phyloP scores from a whole-genome alignment of 148 eudicot genomes.

The Rhododendron ferrugineum region DNA sequence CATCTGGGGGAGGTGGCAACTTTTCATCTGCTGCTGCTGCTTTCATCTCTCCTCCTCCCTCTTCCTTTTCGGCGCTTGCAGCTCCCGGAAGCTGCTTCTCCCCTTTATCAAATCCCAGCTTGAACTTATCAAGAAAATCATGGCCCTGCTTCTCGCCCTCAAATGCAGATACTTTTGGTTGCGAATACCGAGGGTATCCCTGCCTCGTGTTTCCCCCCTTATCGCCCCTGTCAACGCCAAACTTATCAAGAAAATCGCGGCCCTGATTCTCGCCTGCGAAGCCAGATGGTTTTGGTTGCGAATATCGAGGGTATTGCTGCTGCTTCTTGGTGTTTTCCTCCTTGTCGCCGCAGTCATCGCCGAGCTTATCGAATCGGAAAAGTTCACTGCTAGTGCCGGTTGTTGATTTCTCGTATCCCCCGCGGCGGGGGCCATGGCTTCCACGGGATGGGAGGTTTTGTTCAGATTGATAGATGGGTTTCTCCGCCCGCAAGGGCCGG shows the following conservation, averaged over 20 bases:
- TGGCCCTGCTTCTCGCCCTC: constrained; percentile 17
- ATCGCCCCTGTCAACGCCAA: constrained; percentile 15
- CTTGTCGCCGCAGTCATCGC: constrained; percentile 6
- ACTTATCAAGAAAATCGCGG: constrained; percentile 40
- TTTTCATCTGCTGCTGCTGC: constrained; percentile 2
- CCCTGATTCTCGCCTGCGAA: constrained; percentile 17
- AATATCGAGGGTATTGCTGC: background rate
- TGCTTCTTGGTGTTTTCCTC: constrained; percentile 10
- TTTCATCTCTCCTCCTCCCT: constrained; percentile 16
- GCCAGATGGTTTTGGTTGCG: constrained; percentile 19
- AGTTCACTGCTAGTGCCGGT: constrained; percentile 8
- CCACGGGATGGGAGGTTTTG: background rate
- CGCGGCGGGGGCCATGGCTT: constrained; percentile 1
- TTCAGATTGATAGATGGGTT: constrained; percentile 21
- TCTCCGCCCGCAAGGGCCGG: constrained; percentile 46
- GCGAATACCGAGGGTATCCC: background rate
- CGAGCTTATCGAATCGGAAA: constrained; percentile 8
- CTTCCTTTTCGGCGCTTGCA: background rate
- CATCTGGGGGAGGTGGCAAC: constrained; percentile 39
- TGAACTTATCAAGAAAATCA: constrained; percentile 69
- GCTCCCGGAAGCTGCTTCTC: background rate
- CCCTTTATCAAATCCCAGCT: constrained; percentile 39
- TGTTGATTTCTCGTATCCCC: background rate
- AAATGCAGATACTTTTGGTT: constrained; percentile 20
- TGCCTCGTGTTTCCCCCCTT: constrained; percentile 7